Evolutionary conservation across 805 yeast genomes (phyloP), one percentile per base, ranked within the genome.

Genomic region (Candida stauntonica): DNA sequence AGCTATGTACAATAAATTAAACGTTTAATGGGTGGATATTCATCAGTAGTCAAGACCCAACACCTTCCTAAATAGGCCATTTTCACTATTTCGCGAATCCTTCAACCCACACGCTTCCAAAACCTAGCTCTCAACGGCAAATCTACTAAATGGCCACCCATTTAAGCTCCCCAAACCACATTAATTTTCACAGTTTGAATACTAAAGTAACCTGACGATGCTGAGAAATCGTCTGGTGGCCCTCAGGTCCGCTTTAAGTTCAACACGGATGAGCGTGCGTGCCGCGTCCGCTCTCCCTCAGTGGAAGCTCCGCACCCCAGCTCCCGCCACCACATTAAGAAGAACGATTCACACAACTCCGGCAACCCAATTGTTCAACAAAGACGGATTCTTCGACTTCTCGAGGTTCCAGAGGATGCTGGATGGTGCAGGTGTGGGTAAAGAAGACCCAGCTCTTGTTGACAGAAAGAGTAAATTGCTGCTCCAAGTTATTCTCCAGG

Each of bases 341-440:
- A 31, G 31, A 21, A 18, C 21, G 15, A 27, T 44, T 20, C 42
- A 38, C 35, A 34, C 37, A 3, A 36, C 41, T 11, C 28, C 41
- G 2, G 33, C 38, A 14, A 12, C 26, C 4, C 33, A 13, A 9
- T 24, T 52, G 19, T 44, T 47, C 35, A 42, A 45, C 36, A 42
- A 37, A 24, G 44, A 46, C 8, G 55, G 55, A 13, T 42, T 47
- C 33, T 44, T 52, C 12, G 42, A 45, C 20, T 45, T 41, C 19
- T 36, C 45, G 17, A 40, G 42, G 34, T 52, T 52, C 33, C 41
- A 35, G 16, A 43, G 39, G 29, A 36, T 46, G 19, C 37, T 50
- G 7, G 35, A 47, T 11, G 44, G 41, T 17, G 37, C 42, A 3
- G 51, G 46, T 20, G 42, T 41, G 4, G 45, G 45, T 11, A 35